Conservation (phyloP, 1,284 basidiomycete species). For the Flammula alnicola region DNA sequence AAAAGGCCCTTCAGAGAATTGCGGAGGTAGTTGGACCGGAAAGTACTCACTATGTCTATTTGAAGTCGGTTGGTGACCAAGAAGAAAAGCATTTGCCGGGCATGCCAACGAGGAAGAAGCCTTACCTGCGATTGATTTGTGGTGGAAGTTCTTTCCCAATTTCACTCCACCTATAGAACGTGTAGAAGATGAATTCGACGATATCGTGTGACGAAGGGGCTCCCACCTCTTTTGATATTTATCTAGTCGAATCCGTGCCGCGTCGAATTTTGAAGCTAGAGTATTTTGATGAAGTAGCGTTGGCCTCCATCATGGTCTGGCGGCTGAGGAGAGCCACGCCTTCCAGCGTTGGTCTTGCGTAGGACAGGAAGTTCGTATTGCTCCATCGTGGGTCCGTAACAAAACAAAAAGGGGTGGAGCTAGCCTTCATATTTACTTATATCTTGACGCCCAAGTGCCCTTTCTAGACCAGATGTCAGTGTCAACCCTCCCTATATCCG, state of each 20-base stretch:
- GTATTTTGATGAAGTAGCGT: not conserved
- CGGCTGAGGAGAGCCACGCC: no score
- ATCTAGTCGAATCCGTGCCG: slow-evolving; percentile 10
- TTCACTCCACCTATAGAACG: slow-evolving; percentile 14
- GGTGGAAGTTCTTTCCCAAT: slow-evolving; percentile 23
- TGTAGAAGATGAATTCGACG: not conserved
- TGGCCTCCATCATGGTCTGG: not conserved
- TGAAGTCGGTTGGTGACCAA: not conserved
- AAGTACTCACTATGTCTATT: slow-evolving; percentile 16
- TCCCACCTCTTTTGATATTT: slow-evolving; percentile 16
- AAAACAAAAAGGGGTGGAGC: not conserved
- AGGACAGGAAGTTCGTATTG: not conserved
- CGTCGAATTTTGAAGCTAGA: slow-evolving; percentile 1
- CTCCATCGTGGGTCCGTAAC: not conserved
- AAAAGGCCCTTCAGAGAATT: not conserved
- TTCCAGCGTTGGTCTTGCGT: not conserved
- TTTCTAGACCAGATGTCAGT: no score
- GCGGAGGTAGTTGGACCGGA: no score
- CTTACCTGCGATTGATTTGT: slow-evolving; percentile 22
- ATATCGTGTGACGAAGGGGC: not conserved
- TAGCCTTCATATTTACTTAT: not conserved
- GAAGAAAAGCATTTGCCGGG: not conserved
- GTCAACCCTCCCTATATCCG: no score
- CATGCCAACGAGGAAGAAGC: not conserved
- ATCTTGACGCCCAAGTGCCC: no score